Evolutionary conservation across 768 basidiomycete genomes (phyloP).

Genomic region (Pleurotus citrinopileatus): DNA sequence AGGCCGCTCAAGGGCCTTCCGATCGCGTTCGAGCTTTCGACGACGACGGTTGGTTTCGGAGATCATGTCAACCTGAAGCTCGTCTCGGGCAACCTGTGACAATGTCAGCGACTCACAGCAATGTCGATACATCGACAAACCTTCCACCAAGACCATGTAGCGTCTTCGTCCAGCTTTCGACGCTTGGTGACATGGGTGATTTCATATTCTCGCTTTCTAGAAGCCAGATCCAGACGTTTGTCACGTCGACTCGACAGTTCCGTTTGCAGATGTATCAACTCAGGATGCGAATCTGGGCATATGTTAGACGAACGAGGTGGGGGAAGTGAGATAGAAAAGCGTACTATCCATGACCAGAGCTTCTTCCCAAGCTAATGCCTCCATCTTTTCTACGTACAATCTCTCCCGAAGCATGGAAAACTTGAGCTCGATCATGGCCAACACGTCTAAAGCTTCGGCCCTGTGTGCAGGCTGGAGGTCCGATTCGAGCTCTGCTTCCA

Average conservation of each 20-base stretch:
- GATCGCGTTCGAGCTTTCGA: conserved; percentile 80
- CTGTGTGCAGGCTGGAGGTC: conserved; percentile 82
- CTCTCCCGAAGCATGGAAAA: conserved; percentile 85
- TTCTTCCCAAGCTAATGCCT: conserved; percentile 86
- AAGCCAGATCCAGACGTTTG: conserved; percentile 77
- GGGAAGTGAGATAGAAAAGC: conserved; percentile 22
- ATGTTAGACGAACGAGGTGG: conserved; percentile 2
- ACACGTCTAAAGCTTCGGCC: conserved; percentile 82
- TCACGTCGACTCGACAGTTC: conserved; percentile 78
- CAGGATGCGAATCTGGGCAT: conserved; percentile 75
- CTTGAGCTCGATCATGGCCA: conserved; percentile 89
- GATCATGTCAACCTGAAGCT: conserved; percentile 83
- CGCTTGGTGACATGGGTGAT: conserved; percentile 59
- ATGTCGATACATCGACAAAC: conserved; percentile 35
- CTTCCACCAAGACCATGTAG: conserved; percentile 92
- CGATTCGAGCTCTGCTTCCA: conserved; percentile 48
- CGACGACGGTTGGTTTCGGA: conserved; percentile 87
- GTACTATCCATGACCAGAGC: conserved; percentile 71
- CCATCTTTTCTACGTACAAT: conserved; percentile 94
- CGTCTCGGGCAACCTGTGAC: conserved; percentile 66
- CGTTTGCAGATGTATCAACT: conserved; percentile 75
- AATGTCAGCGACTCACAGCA: conserved; percentile 10
- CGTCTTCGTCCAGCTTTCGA: conserved; percentile 66
- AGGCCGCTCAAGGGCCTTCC: conserved; percentile 74
- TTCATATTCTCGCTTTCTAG: conserved; percentile 69